Percentiles rank a stretch among this genome's conserved stretches.
These are phyloP conservation scores for Leavenworthia alabamica DNA, from an alignment of 345 rosid species.

Conservation along the genomic window DNA sequence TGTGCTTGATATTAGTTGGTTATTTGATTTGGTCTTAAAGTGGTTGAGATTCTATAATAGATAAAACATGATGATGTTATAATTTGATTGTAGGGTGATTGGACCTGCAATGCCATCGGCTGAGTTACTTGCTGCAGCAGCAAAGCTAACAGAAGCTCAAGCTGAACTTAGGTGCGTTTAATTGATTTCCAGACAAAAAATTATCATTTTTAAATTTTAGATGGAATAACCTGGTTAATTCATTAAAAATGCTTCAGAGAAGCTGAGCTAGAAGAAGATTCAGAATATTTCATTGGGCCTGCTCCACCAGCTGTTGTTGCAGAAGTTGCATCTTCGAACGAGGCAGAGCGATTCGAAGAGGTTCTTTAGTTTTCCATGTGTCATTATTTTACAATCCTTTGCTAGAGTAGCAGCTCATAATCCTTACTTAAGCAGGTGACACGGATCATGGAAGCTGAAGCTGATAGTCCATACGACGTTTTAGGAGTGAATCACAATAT, in stretches of 20 bases:
- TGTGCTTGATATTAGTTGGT: not conserved
- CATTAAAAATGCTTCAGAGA: slow-evolving; percentile 41
- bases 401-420: not conserved
- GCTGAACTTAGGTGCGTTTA: slow-evolving; percentile 62
- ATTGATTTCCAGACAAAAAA: not conserved
- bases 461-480: slow-evolving; percentile 64
- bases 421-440: slow-evolving; percentile 50
- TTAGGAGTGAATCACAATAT: slow-evolving; percentile 69
- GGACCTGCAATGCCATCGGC: slow-evolving; percentile 97
- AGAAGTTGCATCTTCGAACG: slow-evolving; percentile 82
- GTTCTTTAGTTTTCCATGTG: slow-evolving; percentile 32
- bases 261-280: slow-evolving; percentile 78
- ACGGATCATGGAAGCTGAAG: slow-evolving; percentile 72
- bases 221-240: not conserved
- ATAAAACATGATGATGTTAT: slow-evolving; percentile 1
- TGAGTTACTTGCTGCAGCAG: slow-evolving; percentile 86
- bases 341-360: slow-evolving; percentile 97
- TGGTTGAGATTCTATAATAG: not conserved
- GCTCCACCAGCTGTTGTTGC: slow-evolving; percentile 88
- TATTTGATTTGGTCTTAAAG: not conserved
- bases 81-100: slow-evolving; percentile 49
- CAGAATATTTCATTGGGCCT: slow-evolving; percentile 75
- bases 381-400: not conserved
- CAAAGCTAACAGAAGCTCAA: slow-evolving; percentile 90
- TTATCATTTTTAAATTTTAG: not conserved